These are phyloP conservation scores for Daldinia sp. DNA, from an alignment of 2,329 filamentous ascomycete species.

Conservation along the genomic window DNA sequence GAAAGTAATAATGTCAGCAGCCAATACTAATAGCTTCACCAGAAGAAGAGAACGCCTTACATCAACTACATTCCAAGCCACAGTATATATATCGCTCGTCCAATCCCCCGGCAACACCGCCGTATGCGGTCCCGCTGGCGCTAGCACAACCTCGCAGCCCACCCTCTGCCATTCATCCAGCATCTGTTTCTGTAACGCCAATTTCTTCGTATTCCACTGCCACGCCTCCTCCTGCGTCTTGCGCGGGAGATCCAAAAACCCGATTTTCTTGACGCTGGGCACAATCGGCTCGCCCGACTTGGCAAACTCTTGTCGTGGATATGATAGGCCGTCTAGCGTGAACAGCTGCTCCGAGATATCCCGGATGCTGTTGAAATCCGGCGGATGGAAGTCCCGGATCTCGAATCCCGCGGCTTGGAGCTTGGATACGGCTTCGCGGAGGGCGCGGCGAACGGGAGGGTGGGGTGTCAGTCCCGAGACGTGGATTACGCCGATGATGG, in stretches of 20 bases:
- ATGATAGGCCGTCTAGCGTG: conserved; percentile 49
- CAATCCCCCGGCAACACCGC: conserved; percentile 47
- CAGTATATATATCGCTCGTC: conserved; percentile 48
- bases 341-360: conserved; percentile 47
- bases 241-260: conserved; percentile 45
- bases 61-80: conserved; percentile 49
- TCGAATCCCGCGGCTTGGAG: conserved; percentile 43
- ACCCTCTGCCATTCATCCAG: conserved; percentile 49
- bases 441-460: conserved; percentile 43
- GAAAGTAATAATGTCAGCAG: not conserved
- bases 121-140: conserved; percentile 45
- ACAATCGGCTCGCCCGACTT: conserved; percentile 47
- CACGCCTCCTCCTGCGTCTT: conserved; percentile 48
- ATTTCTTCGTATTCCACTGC: conserved; percentile 47
- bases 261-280: conserved; percentile 46
- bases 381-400: conserved; percentile 45
- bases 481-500: conserved; percentile 45
- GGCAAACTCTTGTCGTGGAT: conserved; percentile 44
- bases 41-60: conserved; percentile 27
- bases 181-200: conserved; percentile 47
- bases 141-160: conserved; percentile 44
- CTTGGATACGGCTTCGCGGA: conserved; percentile 42
- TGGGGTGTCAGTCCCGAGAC: conserved; percentile 44
- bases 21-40: not conserved
- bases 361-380: conserved; percentile 45